These are phyloP conservation scores for Cyberlindnera meyerae DNA, from an alignment of 805 yeast species.

Conservation along the genomic window DNA sequence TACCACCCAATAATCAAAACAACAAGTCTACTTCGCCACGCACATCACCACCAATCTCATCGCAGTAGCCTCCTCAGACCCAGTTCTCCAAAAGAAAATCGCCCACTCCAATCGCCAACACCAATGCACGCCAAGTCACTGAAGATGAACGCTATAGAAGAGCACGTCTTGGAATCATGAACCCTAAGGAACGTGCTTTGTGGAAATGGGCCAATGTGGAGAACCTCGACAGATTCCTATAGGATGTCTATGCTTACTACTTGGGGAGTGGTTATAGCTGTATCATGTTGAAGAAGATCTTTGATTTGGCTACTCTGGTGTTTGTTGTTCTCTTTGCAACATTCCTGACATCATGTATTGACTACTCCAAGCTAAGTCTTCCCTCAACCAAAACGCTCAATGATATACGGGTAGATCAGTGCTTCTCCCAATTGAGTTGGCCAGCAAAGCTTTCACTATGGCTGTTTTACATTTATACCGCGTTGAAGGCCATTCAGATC, in stretches of 20 bases:
- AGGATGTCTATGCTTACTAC: conserved; percentile 79
- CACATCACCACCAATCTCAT: too few species aligned
- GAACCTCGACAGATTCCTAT: conserved; percentile 81
- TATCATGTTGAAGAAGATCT: conserved; percentile 58
- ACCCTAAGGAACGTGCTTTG: conserved; percentile 70
- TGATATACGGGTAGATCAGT: conserved; percentile 34
- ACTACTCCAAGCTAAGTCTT: conserved; percentile 45
- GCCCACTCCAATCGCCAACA: background rate
- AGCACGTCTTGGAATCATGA: conserved; percentile 37
- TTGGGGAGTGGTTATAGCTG: conserved; percentile 80
- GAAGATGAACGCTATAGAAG: conserved; percentile 25
- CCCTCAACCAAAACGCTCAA: conserved; percentile 21
- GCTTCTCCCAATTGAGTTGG: conserved; percentile 42
- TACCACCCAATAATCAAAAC: too few species aligned
- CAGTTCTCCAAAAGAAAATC: too few species aligned
- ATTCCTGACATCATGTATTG: conserved; percentile 77
- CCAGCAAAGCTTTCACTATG: conserved; percentile 57
- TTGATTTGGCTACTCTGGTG: conserved; percentile 68
- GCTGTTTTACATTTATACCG: conserved; percentile 51
- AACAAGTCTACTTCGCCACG: too few species aligned
- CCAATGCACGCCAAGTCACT: background rate
- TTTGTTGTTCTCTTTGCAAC: conserved; percentile 79
- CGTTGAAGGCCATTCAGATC: conserved; percentile 48
- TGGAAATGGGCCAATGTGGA: conserved; percentile 98
- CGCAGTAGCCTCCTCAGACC: too few species aligned